phyloP scores from a whole-genome alignment of 768 basidiomycete genomes.

The Kwoniella europaea region DNA sequence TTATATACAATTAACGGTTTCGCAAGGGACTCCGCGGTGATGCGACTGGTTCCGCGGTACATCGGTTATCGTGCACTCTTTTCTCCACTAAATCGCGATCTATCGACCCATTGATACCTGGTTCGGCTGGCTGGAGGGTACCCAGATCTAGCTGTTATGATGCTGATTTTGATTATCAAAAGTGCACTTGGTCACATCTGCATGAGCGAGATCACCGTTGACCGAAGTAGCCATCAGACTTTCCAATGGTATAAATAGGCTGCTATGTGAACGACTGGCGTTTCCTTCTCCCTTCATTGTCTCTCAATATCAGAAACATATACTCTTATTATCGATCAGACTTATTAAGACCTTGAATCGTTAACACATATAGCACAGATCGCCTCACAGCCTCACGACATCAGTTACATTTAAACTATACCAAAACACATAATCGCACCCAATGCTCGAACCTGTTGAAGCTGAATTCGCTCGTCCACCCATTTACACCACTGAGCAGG shows the following conservation, averaged over 20 bases:
- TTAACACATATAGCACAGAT: not conserved
- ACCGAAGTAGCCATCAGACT: not conserved
- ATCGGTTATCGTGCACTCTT: not conserved
- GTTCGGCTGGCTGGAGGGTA: not conserved
- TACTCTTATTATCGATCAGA: not conserved
- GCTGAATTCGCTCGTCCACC: conserved; percentile 40
- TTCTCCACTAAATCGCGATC: not conserved
- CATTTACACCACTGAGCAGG: conserved; percentile 36
- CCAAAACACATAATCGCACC: not conserved
- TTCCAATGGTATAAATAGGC: not conserved
- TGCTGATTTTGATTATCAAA: not conserved
- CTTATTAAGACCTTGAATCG: not conserved
- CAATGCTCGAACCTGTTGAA: conserved; percentile 43
- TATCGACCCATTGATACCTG: not conserved
- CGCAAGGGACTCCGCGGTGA: not conserved
- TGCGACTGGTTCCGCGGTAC: not conserved
- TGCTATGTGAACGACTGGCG: not conserved
- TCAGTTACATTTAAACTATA: not conserved
- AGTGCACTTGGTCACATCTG: not conserved
- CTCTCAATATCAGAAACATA: not conserved
- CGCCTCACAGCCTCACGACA: not conserved
- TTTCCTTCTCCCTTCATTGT: not conserved
- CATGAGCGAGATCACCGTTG: not conserved
- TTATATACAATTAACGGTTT: not conserved
- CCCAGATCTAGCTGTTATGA: not conserved